These are phyloP conservation scores for Neurospora sp. DNA, from an alignment of 2,329 filamentous ascomycete species.

Conservation along the genomic window DNA sequence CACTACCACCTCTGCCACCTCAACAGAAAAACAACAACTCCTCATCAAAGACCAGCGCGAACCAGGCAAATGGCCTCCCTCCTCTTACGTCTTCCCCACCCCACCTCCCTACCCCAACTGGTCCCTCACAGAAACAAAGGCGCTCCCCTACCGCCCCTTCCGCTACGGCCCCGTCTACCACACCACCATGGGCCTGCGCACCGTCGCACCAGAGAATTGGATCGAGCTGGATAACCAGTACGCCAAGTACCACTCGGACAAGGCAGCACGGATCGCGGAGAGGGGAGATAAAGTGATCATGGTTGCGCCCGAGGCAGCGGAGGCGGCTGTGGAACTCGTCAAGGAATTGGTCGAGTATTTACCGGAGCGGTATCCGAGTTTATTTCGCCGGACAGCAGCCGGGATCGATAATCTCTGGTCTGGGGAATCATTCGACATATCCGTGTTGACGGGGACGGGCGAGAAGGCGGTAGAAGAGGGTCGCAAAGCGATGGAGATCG, in stretches of 20 bases:
- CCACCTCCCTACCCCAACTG: conserved; percentile 56
- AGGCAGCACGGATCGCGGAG: conserved; percentile 55
- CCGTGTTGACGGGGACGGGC: neutral
- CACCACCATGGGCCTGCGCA: conserved; percentile 68
- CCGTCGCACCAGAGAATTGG: conserved; percentile 62
- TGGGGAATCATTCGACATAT: conserved; percentile 60
- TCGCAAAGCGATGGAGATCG: conserved; percentile 60
- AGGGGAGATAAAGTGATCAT: conserved; percentile 56
- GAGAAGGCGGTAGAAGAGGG: conserved; percentile 49
- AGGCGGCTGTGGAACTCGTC: conserved; percentile 64
- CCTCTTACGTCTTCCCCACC: conserved; percentile 47
- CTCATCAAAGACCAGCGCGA: neutral
- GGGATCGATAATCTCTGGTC: conserved; percentile 65
- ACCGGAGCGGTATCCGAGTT: conserved; percentile 60
- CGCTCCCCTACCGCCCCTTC: conserved; percentile 70
- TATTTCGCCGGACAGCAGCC: conserved; percentile 53
- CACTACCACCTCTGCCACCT: neutral
- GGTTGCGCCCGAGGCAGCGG: conserved; percentile 60
- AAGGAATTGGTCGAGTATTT: conserved; percentile 65
- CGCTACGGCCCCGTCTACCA: conserved; percentile 67
- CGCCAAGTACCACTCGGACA: conserved; percentile 61
- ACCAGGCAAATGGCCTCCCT: conserved; percentile 38
- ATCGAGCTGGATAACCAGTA: conserved; percentile 80
- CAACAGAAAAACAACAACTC: neutral
- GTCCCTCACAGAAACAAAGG: conserved; percentile 58